Evolutionary conservation across 1,284 basidiomycete species (phyloP).

Genomic region (Cryptococcus maquisensis): DNA sequence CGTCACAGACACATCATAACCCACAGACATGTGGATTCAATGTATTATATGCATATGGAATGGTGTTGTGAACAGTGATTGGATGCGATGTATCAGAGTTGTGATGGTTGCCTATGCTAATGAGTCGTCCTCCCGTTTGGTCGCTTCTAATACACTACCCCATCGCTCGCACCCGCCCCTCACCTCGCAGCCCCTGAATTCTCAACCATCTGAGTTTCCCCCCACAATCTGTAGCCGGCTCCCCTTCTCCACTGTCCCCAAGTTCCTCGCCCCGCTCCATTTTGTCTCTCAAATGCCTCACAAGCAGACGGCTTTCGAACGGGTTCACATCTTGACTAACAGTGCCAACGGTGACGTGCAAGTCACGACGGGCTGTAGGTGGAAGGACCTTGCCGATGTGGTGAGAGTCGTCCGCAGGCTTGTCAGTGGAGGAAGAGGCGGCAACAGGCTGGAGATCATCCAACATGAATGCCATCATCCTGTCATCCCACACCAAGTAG

Average conservation of each 20-base stretch:
- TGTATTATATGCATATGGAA: too few relatives aligned
- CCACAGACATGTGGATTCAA: too few relatives aligned
- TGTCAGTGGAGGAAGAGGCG: conserved; percentile 27
- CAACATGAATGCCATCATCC: conserved; percentile 73
- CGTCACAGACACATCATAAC: too few relatives aligned
- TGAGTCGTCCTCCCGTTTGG: too few relatives aligned
- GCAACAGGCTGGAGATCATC: conserved; percentile 55
- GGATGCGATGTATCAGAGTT: too few relatives aligned
- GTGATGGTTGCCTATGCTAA: too few relatives aligned
- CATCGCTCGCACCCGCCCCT: conserved; percentile 35
- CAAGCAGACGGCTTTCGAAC: conserved; percentile 55
- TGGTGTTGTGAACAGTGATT: too few relatives aligned
- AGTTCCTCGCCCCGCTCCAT: conserved; percentile 15
- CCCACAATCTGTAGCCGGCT: conserved; percentile 30
- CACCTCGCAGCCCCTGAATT: conserved; percentile 19
- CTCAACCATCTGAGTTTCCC: conserved; percentile 31
- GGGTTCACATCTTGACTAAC: conserved; percentile 55
- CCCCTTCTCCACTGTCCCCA: conserved; percentile 19
- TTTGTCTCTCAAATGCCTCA: conserved; percentile 29
- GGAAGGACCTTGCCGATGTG: conserved; percentile 47
- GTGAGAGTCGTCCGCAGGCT: conserved; percentile 1
- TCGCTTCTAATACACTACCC: not conserved
- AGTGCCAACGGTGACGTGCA: conserved; percentile 91
- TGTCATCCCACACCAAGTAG: conserved; percentile 68
- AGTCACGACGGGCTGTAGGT: conserved; percentile 51